phyloP scores from a whole-genome alignment of 129 eudicot genomes.

The Heracleum sosnowskyi region DNA sequence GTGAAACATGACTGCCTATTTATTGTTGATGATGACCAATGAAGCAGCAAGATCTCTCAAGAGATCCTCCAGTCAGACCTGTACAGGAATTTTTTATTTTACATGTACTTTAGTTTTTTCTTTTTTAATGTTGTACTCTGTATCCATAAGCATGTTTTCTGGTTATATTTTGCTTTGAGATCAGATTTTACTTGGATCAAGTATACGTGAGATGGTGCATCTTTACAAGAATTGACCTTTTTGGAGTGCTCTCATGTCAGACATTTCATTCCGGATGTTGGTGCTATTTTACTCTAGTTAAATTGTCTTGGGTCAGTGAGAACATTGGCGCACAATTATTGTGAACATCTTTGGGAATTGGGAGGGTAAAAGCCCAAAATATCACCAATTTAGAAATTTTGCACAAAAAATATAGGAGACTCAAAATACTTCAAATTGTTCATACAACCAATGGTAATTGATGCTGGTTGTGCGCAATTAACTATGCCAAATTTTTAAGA shows the following conservation, averaged over 20 bases:
- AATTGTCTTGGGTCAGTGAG: not conserved
- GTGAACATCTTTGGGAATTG: not conserved
- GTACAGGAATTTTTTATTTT: constrained; percentile 28
- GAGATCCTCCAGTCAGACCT: constrained; percentile 27
- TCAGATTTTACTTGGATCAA: not conserved
- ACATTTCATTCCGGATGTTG: not conserved
- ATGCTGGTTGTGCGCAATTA: no score
- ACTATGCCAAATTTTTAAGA: no score
- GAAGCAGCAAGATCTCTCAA: constrained; percentile 8
- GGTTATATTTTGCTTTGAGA: constrained; percentile 4
- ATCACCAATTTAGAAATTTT: not conserved
- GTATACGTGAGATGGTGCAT: constrained; percentile 9
- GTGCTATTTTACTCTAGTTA: not conserved
- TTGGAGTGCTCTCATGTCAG: not conserved
- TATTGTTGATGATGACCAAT: constrained; percentile 16
- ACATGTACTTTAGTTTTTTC: not conserved
- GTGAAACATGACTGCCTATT: constrained; percentile 15
- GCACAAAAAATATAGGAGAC: not conserved
- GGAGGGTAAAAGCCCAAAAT: not conserved
- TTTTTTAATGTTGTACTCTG: constrained; percentile 11
- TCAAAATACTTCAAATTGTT: no score
- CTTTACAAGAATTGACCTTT: constrained; percentile 2
- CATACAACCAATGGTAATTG: no score
- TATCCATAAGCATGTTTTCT: constrained; percentile 11
- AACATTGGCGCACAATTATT: not conserved